phyloP scores from a whole-genome alignment of 1,139 yeast genomes.

The Saccharomycopsis hybrid region DNA sequence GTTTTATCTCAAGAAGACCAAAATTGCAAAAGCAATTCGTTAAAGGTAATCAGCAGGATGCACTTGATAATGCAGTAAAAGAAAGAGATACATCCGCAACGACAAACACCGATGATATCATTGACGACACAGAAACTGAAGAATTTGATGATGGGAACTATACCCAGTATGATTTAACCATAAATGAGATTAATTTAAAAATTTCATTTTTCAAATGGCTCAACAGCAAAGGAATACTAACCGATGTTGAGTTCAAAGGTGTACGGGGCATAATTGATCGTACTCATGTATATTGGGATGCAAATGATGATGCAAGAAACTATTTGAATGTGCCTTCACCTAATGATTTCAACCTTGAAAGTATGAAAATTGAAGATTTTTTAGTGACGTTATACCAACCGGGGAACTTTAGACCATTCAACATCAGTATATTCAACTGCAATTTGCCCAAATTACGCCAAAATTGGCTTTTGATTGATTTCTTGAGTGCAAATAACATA shows the following conservation, averaged over 20 bases:
- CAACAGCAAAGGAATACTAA: conserved; percentile 80
- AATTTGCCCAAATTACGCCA: conserved; percentile 74
- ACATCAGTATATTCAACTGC: conserved; percentile 80
- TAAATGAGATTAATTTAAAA: conserved; percentile 78
- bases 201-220: conserved; percentile 82
- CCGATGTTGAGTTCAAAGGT: conserved; percentile 78
- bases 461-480: conserved; percentile 89
- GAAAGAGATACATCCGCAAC: conserved; percentile 25
- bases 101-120: conserved; percentile 28
- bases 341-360: conserved; percentile 91
- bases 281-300: conserved; percentile 78
- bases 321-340: conserved; percentile 68
- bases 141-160: conserved; percentile 83
- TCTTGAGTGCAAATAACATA: conserved; percentile 75
- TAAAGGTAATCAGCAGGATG: conserved; percentile 72
- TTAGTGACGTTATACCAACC: conserved; percentile 81
- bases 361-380: conserved; percentile 77
- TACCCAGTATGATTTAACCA: conserved; percentile 88
- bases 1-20: conserved; percentile 84
- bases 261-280: conserved; percentile 89
- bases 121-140: conserved; percentile 25
- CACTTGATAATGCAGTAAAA: conserved; percentile 41
- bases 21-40: conserved; percentile 41
- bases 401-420: conserved; percentile 69
- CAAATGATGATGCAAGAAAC: conserved; percentile 75